Percentiles rank a stretch among this genome's conserved stretches.
Evolutionary conservation across 768 basidiomycete species (phyloP).

Genomic region (Botryobasidium botryosum): DNA sequence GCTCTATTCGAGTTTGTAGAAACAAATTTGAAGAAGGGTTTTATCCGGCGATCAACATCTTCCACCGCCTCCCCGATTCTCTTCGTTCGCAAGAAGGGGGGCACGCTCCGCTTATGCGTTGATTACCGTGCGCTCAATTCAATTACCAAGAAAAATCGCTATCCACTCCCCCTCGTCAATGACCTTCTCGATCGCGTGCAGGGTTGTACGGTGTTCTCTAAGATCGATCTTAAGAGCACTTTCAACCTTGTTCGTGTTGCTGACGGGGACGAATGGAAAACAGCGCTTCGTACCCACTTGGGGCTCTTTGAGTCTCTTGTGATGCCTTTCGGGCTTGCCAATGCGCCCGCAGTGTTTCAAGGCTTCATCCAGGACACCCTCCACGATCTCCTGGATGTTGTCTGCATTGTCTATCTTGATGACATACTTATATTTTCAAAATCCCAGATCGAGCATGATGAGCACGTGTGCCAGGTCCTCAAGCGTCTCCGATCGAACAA

Average conservation of each 20-base stretch:
- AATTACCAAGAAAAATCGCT: conserved; percentile 12
- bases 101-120: conserved; percentile 13
- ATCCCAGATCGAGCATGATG: conserved; percentile 10
- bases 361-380: conserved; percentile 14
- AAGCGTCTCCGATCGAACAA: conserved; percentile 7
- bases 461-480: conserved; percentile 12
- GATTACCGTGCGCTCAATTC: conserved; percentile 38
- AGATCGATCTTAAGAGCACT: conserved; percentile 12
- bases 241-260: conserved; percentile 15
- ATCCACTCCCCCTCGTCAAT: conserved; percentile 14
- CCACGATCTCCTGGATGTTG: conserved; percentile 10
- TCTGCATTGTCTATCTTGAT: conserved; percentile 13
- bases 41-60: conserved; percentile 11
- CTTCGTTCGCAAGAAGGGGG: conserved; percentile 16
- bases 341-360: conserved; percentile 16
- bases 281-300: conserved; percentile 18
- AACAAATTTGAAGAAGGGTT: conserved; percentile 14
- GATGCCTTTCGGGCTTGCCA: conserved; percentile 16
- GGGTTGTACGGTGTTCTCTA: conserved; percentile 12
- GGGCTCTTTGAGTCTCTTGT: conserved; percentile 13
- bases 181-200: conserved; percentile 12
- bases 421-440: conserved; percentile 15
- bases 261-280: conserved; percentile 20
- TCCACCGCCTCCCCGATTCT: conserved; percentile 14
- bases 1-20: conserved; percentile 12